Evolutionary conservation across 2,329 filamentous ascomycete species (phyloP).

Genomic region (Colletotrichum musicola): DNA sequence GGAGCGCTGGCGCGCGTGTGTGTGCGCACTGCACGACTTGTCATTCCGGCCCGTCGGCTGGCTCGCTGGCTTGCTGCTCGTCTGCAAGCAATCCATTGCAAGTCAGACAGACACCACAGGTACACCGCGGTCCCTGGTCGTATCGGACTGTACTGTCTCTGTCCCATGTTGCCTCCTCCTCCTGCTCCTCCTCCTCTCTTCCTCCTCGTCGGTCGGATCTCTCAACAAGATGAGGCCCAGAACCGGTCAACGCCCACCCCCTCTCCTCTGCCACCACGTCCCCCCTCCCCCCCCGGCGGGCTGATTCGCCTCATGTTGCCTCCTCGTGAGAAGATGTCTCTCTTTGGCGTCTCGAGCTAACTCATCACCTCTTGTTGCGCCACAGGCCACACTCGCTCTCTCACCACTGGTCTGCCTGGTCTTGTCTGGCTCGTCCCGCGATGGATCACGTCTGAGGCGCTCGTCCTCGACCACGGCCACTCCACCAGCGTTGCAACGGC

Average conservation of each 20-base stretch:
- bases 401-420: background rate
- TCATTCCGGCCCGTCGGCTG: constrained; percentile 19
- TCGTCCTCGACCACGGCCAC: constrained; percentile 10
- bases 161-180: constrained; percentile 34
- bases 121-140: constrained; percentile 32
- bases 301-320: constrained; percentile 17
- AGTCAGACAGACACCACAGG: constrained; percentile 18
- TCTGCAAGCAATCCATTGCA: constrained; percentile 26
- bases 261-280: background rate
- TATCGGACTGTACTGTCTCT: constrained; percentile 27
- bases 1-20: background rate
- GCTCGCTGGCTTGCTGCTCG: constrained; percentile 16
- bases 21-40: constrained; percentile 31
- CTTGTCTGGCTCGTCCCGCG: constrained; percentile 16
- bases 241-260: constrained; percentile 27
- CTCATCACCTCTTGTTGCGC: constrained; percentile 8
- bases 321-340: constrained; percentile 25
- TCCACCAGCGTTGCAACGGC: constrained; percentile 22
- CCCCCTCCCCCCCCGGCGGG: background rate
- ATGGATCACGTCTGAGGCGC: constrained; percentile 26
- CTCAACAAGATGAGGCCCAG: constrained; percentile 33
- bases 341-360: constrained; percentile 24
- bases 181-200: background rate
- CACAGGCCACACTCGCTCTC: constrained; percentile 16
- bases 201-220: constrained; percentile 33